Percentiles rank a stretch among this genome's conserved stretches.
Evolutionary conservation across 805 yeast species (phyloP).

Genomic region (Lipomyces chichibuensis): DNA sequence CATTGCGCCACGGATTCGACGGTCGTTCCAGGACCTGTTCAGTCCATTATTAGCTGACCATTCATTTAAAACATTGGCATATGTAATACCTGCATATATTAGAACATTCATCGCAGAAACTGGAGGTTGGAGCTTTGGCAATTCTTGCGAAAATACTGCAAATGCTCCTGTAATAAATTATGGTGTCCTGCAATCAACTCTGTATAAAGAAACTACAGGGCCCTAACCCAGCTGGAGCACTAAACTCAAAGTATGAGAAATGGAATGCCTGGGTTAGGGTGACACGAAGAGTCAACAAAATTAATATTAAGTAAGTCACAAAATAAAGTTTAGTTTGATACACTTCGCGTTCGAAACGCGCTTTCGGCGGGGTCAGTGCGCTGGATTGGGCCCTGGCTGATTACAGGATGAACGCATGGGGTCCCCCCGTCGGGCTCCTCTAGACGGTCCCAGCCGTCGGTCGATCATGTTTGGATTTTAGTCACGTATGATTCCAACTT

Average conservation of each 20-base stretch:
- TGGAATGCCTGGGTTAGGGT: background rate
- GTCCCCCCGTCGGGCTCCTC: background rate
- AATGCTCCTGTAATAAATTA: background rate
- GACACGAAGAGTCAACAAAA: background rate
- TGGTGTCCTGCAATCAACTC: background rate
- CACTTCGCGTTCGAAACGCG: too few species aligned
- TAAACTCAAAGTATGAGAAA: too few species aligned
- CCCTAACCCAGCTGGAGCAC: too few species aligned
- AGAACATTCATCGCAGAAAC: conserved; percentile 62
- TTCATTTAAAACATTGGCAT: background rate
- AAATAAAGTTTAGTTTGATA: too few species aligned
- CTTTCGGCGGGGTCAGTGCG: too few species aligned
- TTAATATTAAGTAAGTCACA: background rate
- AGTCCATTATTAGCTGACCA: background rate
- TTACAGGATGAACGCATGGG: background rate
- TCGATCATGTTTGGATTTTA: background rate
- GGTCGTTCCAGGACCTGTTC: conserved; percentile 76
- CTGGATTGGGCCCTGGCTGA: too few species aligned
- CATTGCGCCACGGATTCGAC: conserved; percentile 84
- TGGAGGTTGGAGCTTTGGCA: background rate
- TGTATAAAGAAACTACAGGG: too few species aligned
- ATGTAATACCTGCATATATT: conserved; percentile 58
- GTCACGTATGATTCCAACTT: background rate
- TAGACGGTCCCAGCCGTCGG: background rate
- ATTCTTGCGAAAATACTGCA: background rate